Evolutionary conservation across 2,329 filamentous ascomycete species (phyloP).

Genomic region (Aspergillus phoenicis): DNA sequence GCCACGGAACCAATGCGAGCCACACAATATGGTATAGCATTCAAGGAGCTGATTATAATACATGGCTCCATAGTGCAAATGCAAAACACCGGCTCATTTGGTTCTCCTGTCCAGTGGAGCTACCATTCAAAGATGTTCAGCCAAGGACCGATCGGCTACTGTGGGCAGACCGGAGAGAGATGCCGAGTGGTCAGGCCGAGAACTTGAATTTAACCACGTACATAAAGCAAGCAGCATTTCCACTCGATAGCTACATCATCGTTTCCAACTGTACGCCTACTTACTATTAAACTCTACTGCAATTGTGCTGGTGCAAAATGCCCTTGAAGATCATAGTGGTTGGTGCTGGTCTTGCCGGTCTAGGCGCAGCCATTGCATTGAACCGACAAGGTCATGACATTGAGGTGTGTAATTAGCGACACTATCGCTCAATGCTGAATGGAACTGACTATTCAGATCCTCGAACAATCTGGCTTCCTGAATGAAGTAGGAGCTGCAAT

Average conservation of each 20-base stretch:
- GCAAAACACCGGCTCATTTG: not conserved
- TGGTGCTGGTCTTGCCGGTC: slow-evolving; percentile 14
- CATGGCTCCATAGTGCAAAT: not conserved
- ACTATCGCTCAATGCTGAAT: not conserved
- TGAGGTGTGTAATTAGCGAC: slow-evolving; percentile 19
- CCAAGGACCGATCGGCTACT: not conserved
- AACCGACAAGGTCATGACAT: slow-evolving; percentile 24
- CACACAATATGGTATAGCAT: too few relatives aligned
- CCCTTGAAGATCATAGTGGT: slow-evolving; percentile 14
- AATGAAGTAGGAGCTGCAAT: slow-evolving; percentile 40
- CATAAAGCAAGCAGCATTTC: not conserved
- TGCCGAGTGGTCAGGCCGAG: not conserved
- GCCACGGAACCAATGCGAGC: too few relatives aligned
- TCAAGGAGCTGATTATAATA: not conserved
- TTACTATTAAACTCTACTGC: not conserved
- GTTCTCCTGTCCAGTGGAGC: not conserved
- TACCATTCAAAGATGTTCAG: not conserved
- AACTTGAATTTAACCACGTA: not conserved
- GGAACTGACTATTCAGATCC: slow-evolving; percentile 12
- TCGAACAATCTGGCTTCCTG: slow-evolving; percentile 34
- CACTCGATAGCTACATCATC: not conserved
- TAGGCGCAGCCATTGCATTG: slow-evolving; percentile 14
- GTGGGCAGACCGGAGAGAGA: not conserved
- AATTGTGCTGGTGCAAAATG: not conserved
- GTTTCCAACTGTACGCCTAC: too few relatives aligned